phyloP scores from a whole-genome alignment of 2,329 filamentous ascomycete species.

The Pseudocercospora vitis region DNA sequence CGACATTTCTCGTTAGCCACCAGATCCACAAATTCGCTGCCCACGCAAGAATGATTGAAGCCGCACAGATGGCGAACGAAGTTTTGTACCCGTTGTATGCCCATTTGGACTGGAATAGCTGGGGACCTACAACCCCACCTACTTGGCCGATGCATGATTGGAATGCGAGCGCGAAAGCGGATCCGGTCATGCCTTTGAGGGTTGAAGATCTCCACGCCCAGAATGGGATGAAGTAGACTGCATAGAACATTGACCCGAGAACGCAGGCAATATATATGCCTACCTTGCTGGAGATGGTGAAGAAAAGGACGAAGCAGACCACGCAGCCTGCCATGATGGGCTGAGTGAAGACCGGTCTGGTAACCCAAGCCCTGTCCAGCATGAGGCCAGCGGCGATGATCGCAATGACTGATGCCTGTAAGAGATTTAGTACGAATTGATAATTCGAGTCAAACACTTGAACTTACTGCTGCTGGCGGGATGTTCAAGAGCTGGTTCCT shows the following conservation, averaged over 20 bases:
- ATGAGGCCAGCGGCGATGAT: slow-evolving; percentile 39
- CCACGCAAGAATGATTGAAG: slow-evolving; percentile 40
- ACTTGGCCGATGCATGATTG: slow-evolving; percentile 48
- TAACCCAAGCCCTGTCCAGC: slow-evolving; percentile 43
- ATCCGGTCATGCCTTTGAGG: slow-evolving; percentile 45
- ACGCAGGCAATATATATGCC: slow-evolving; percentile 49
- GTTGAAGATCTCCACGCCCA: slow-evolving; percentile 49
- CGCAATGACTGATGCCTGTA: slow-evolving; percentile 21
- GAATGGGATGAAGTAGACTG: slow-evolving; percentile 48
- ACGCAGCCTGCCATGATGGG: slow-evolving; percentile 45
- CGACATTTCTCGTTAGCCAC: slow-evolving; percentile 45
- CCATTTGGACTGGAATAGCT: slow-evolving; percentile 47
- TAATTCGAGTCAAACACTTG: neutral
- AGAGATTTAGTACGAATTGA: neutral
- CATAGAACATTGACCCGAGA: slow-evolving; percentile 48
- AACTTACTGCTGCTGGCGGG: slow-evolving; percentile 38
- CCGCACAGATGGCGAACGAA: slow-evolving; percentile 42
- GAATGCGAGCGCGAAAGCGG: slow-evolving; percentile 48
- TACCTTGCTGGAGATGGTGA: slow-evolving; percentile 41
- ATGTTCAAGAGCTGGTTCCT: slow-evolving; percentile 43
- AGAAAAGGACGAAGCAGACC: slow-evolving; percentile 48
- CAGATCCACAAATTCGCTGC: slow-evolving; percentile 45
- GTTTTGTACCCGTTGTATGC: slow-evolving; percentile 45
- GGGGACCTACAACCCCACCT: slow-evolving; percentile 49
- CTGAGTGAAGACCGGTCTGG: slow-evolving; percentile 45